These are phyloP conservation scores for Basidiobolus meristosporus DNA, from an alignment of 371 early-diverging fungal genomes.

Conservation along the genomic window DNA sequence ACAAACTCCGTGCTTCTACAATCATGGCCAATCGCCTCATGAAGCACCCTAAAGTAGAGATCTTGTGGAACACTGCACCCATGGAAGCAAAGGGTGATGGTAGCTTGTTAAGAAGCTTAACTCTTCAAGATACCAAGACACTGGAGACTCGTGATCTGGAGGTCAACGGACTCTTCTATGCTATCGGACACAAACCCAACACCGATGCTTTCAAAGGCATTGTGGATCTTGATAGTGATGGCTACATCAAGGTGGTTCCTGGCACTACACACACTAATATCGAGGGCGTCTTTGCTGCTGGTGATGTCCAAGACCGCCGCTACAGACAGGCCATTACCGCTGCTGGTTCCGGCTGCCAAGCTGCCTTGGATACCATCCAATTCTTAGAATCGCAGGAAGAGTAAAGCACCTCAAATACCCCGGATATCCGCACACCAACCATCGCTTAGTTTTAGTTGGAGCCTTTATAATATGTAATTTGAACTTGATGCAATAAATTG, in stretches of 20 bases:
- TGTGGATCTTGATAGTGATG: constrained; percentile 62
- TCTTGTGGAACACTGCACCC: constrained; percentile 79
- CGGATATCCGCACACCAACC: no score
- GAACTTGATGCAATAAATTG: no score
- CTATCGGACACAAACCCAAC: constrained; percentile 96
- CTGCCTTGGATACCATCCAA: constrained; percentile 50
- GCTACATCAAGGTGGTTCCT: constrained; percentile 76
- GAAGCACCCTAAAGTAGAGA: constrained; percentile 75
- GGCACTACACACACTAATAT: constrained; percentile 69
- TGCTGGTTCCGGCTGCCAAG: constrained; percentile 85
- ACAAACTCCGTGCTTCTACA: constrained; percentile 88
- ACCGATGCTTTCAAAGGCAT: constrained; percentile 56
- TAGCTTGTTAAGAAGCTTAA: constrained; percentile 44
- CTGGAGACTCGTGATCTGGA: constrained; percentile 35
- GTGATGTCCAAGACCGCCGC: constrained; percentile 94
- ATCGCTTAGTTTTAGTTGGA: no score
- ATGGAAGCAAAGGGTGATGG: constrained; percentile 74
- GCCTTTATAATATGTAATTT: no score
- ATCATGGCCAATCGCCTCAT: constrained; percentile 84
- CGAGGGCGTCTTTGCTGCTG: constrained; percentile 91
- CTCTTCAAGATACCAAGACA: constrained; percentile 49
- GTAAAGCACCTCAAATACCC: no score
- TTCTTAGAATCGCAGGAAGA: constrained; percentile 3
- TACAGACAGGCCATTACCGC: constrained; percentile 71
- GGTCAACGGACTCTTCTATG: constrained; percentile 94